These are phyloP conservation scores for Rhodotorula sp. DNA, from an alignment of 1,284 basidiomycete species.

Conservation along the genomic window DNA sequence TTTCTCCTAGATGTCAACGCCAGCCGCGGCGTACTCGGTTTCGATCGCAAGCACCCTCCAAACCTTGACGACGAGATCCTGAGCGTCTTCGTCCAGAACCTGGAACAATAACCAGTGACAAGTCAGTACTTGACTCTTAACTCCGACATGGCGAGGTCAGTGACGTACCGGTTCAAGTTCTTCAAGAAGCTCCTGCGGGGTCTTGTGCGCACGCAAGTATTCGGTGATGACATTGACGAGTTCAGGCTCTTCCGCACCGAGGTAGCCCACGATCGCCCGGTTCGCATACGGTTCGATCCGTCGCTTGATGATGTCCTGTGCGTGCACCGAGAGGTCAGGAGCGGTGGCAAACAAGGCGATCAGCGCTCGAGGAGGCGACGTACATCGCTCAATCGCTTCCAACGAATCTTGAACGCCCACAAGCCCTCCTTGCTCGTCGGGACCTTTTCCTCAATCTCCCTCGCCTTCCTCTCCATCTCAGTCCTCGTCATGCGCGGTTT, in stretches of 20 bases:
- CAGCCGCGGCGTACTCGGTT: constrained; percentile 29
- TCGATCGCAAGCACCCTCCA: constrained; percentile 33
- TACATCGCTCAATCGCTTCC: constrained; percentile 45
- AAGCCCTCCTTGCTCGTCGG: constrained; percentile 42
- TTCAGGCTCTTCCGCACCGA: constrained; percentile 47
- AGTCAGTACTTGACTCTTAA: too few species aligned
- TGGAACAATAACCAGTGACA: constrained; percentile 11
- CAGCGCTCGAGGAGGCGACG: constrained; percentile 7
- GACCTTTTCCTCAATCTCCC: constrained; percentile 42
- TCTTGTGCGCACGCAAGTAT: constrained; percentile 44
- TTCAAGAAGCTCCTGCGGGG: constrained; percentile 44
- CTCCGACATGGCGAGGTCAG: not conserved
- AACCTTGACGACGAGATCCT: constrained; percentile 44
- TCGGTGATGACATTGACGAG: constrained; percentile 45
- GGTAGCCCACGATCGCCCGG: constrained; percentile 45
- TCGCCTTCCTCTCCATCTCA: constrained; percentile 39
- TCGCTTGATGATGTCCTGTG: constrained; percentile 42
- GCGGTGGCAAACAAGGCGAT: too few species aligned
- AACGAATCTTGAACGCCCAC: constrained; percentile 42
- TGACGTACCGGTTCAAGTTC: constrained; percentile 46
- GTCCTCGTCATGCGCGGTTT: constrained; percentile 30
- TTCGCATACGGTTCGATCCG: constrained; percentile 44
- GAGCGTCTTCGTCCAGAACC: constrained; percentile 45
- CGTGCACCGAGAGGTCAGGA: not conserved
- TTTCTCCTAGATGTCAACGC: constrained; percentile 12